phyloP scores from a whole-genome alignment of 2,329 filamentous ascomycete species.

The Pseudovirgaria hyperparasitica region DNA sequence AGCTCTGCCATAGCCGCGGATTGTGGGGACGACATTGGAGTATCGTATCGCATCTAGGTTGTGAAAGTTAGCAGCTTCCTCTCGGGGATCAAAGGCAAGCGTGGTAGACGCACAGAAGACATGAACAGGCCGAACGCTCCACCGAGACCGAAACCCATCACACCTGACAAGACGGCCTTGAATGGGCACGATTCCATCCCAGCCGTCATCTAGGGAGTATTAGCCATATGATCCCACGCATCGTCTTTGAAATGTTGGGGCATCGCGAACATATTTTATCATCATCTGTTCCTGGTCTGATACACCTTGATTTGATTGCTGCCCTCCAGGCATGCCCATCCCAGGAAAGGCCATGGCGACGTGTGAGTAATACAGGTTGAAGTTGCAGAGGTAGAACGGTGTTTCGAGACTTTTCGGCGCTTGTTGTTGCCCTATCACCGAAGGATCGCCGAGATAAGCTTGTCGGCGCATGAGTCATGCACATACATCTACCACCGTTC shows the following conservation, averaged over 20 bases:
- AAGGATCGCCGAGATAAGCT: no score
- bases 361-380: no score
- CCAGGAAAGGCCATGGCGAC: conserved; percentile 21
- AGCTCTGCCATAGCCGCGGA: conserved; percentile 46
- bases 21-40: conserved; percentile 52
- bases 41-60: conserved; percentile 90
- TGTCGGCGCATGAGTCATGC: no score
- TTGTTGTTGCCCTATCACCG: no score
- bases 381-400: no score
- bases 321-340: conserved; percentile 11
- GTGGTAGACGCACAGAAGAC: conserved; percentile 60
- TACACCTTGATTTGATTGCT: conserved; percentile 25
- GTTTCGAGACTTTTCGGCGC: no score
- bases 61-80: conserved; percentile 3
- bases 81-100: conserved; percentile 1
- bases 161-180: conserved; percentile 81
- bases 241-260: neutral
- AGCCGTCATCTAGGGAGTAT: conserved; percentile 51
- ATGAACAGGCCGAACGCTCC: conserved; percentile 96
- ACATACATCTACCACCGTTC: no score
- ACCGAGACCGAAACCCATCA: conserved; percentile 87
- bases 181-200: conserved; percentile 86
- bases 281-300: conserved; percentile 34
- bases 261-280: conserved; percentile 31
- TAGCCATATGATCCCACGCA: conserved; percentile 1